Evolutionary conservation across 305 asterid genomes (phyloP).

Genomic region (Rubia tinctorum): DNA sequence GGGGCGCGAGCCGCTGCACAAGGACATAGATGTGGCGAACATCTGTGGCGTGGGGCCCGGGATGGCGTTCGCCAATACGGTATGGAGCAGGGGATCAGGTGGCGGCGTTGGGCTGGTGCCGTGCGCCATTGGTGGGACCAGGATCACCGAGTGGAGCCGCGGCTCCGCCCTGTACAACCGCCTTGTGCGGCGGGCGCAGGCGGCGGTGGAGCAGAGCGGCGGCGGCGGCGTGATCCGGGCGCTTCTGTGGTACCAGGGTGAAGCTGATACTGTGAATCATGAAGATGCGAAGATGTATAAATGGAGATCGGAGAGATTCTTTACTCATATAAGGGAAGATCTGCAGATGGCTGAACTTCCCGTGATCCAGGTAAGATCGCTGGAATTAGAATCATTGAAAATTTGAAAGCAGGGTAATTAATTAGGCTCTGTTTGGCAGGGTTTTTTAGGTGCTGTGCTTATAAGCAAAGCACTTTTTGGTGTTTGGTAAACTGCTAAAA

Average conservation of each 20-base stretch:
- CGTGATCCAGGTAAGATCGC: constrained; percentile 24
- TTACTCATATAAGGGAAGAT: constrained; percentile 26
- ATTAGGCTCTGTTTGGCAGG: no score
- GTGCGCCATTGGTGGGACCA: constrained; percentile 42
- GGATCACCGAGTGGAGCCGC: constrained; percentile 24
- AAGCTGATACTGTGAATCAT: constrained; percentile 22
- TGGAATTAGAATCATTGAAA: background rate
- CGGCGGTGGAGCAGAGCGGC: constrained; percentile 14
- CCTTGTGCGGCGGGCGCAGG: constrained; percentile 26
- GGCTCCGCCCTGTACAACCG: constrained; percentile 25
- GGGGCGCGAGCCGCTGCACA: constrained; percentile 43
- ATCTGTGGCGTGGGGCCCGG: constrained; percentile 47
- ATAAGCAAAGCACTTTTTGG: no score
- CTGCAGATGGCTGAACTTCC: constrained; percentile 26
- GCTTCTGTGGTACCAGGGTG: constrained; percentile 40
- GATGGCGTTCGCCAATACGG: constrained; percentile 42
- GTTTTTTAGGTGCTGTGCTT: no score
- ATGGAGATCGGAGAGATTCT: constrained; percentile 23
- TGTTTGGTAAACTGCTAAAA: no score
- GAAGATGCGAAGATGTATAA: constrained; percentile 24
- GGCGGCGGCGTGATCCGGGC: constrained; percentile 29
- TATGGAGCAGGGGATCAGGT: constrained; percentile 16
- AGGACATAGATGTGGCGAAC: constrained; percentile 30
- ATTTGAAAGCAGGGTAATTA: no score
- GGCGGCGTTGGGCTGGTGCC: constrained; percentile 36